Evolutionary conservation across 2,329 filamentous ascomycete genomes (phyloP).

Genomic region (Penicillium palitans): DNA sequence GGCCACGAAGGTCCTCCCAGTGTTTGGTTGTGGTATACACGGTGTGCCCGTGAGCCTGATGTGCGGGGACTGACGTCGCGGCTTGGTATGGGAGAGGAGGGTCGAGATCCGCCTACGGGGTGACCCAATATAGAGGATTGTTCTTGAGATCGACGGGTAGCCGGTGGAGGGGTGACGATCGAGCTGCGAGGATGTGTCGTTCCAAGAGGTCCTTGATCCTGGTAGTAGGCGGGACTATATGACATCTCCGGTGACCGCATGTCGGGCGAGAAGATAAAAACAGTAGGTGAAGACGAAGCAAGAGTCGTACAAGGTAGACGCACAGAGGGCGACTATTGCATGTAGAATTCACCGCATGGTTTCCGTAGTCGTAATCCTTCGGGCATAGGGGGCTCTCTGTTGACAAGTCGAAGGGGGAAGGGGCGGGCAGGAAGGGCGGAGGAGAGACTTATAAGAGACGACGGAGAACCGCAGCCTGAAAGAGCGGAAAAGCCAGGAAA

Average conservation of each 20-base stretch:
- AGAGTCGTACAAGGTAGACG: slow-evolving; percentile 22
- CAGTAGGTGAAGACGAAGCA: slow-evolving; percentile 13
- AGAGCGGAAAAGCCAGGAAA: slow-evolving; percentile 26
- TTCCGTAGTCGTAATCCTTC: slow-evolving; percentile 11
- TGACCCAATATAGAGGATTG: slow-evolving; percentile 18
- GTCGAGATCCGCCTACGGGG: slow-evolving; percentile 11
- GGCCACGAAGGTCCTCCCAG: slow-evolving; percentile 22
- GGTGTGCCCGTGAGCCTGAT: slow-evolving; percentile 29
- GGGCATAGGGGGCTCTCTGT: slow-evolving; percentile 10
- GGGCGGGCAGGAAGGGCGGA: slow-evolving; percentile 10
- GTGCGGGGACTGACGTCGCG: slow-evolving; percentile 24
- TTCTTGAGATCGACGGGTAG: slow-evolving; percentile 23
- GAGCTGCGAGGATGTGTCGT: slow-evolving; percentile 24
- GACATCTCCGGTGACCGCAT: slow-evolving; percentile 40
- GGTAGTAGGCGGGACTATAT: slow-evolving; percentile 38
- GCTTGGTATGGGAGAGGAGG: slow-evolving; percentile 15
- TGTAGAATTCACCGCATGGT: slow-evolving; percentile 25
- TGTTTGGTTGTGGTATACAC: slow-evolving; percentile 14
- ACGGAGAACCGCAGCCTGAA: slow-evolving; percentile 16
- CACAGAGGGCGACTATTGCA: slow-evolving; percentile 23
- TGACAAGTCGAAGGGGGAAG: slow-evolving; percentile 11
- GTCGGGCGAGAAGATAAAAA: slow-evolving; percentile 14
- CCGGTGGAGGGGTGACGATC: slow-evolving; percentile 22
- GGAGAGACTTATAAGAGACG: slow-evolving; percentile 18
- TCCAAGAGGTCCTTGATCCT: slow-evolving; percentile 30